Evolutionary conservation across 345 rosid species (phyloP).

Genomic region (Linum trigynum): DNA sequence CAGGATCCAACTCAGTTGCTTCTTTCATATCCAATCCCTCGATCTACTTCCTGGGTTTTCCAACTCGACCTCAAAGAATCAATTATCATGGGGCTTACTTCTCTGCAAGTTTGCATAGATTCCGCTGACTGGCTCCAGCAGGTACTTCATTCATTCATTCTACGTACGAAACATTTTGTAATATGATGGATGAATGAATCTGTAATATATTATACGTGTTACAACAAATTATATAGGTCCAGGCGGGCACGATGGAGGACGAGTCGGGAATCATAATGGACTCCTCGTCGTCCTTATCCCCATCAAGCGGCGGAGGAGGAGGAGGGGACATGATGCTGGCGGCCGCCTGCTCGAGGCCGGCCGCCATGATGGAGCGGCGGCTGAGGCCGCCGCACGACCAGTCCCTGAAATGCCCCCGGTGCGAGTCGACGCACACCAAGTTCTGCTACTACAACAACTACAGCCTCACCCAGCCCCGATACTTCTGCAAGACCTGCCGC

Average conservation of each 20-base stretch:
- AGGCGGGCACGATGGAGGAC: neutral
- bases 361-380: neutral
- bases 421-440: neutral
- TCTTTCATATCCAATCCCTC: too few species aligned
- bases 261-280: neutral
- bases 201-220: too few species aligned
- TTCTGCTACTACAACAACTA: neutral
- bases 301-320: too few species aligned
- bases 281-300: neutral
- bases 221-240: neutral
- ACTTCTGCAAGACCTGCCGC: neutral
- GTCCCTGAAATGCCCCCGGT: neutral
- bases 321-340: neutral
- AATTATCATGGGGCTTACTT: conserved; percentile 65
- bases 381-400: neutral
- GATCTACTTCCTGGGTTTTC: too few species aligned
- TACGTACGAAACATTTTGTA: too few species aligned
- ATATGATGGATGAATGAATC: too few species aligned
- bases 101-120: conserved; percentile 93
- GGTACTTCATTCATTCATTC: neutral
- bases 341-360: neutral
- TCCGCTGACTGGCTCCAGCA: conserved; percentile 75
- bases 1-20: too few species aligned
- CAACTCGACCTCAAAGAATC: too few species aligned
- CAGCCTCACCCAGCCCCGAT: neutral